Percentiles rank a stretch among this genome's conserved stretches.
phyloP scores from a whole-genome alignment of 2,329 filamentous ascomycete genomes.

The Aspergillus luchuensis region DNA sequence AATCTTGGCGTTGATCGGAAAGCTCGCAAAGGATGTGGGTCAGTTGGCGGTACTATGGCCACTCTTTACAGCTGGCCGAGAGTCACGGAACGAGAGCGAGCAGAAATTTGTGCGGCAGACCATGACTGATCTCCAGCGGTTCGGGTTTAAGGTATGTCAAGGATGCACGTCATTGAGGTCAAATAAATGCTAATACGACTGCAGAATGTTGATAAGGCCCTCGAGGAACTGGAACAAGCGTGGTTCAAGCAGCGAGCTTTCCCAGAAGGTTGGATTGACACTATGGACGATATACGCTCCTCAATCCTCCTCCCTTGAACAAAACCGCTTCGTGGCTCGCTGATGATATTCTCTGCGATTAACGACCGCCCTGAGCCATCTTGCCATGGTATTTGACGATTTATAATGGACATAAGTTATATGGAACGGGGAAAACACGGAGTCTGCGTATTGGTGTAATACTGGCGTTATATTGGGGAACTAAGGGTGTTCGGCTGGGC shows the following conservation, averaged over 20 bases:
- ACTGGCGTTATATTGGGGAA: not conserved
- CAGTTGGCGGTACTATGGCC: slow-evolving; percentile 39
- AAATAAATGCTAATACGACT: slow-evolving; percentile 1
- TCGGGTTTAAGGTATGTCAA: slow-evolving; percentile 31
- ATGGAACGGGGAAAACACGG: not conserved
- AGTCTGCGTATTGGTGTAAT: not conserved
- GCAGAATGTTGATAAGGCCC: slow-evolving; percentile 35
- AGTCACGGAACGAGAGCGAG: slow-evolving; percentile 31
- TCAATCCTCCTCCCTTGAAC: slow-evolving; percentile 34
- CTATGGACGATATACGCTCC: slow-evolving; percentile 36
- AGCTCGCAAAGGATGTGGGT: slow-evolving; percentile 36
- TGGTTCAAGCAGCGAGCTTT: slow-evolving; percentile 39
- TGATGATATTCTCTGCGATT: not conserved
- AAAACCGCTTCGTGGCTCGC: too few relatives aligned
- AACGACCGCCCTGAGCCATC: not conserved
- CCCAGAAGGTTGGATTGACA: slow-evolving; percentile 36
- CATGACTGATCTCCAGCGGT: slow-evolving; percentile 31
- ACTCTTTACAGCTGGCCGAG: slow-evolving; percentile 38
- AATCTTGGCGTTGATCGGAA: slow-evolving; percentile 33
- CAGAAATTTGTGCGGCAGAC: slow-evolving; percentile 36
- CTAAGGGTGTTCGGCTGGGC: not conserved
- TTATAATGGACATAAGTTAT: not conserved
- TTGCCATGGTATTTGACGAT: not conserved
- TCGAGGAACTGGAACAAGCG: slow-evolving; percentile 31
- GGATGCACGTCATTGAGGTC: not conserved